A percentile compares a stretch with the other conserved stretches of the same genome.
phyloP scores from a whole-genome alignment of 2,329 filamentous ascomycete genomes.

The Phyllosticta citrichinensis region DNA sequence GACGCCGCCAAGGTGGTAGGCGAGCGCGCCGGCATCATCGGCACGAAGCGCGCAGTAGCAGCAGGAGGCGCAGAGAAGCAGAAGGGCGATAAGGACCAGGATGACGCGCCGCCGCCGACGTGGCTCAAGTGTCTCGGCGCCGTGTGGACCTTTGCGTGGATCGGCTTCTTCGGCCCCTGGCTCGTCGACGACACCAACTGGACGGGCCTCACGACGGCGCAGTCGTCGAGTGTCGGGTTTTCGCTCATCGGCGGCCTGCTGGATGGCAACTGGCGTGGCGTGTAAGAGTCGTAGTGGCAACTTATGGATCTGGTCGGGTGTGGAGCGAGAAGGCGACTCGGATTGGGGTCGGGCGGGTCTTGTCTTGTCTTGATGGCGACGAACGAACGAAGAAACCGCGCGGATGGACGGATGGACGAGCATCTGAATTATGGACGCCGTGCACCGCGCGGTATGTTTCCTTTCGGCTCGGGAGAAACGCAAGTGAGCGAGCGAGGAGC shows the following conservation, averaged over 20 bases:
- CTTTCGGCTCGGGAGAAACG: too few relatives aligned
- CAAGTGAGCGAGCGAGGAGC: too few relatives aligned
- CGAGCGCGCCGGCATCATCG: conserved; percentile 20
- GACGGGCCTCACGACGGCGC: neutral
- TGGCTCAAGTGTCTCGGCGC: neutral
- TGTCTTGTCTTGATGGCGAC: too few relatives aligned
- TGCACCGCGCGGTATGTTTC: too few relatives aligned
- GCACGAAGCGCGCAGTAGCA: too few relatives aligned
- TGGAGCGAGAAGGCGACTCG: neutral
- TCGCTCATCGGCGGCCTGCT: neutral
- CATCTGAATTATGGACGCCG: too few relatives aligned
- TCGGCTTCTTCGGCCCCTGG: neutral
- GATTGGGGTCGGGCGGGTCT: too few relatives aligned
- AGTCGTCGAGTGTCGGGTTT: neutral
- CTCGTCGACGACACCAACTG: neutral
- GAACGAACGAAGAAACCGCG: too few relatives aligned
- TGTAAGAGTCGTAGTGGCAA: neutral
- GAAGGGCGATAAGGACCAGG: neutral
- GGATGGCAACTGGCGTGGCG: neutral
- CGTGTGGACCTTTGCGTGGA: neutral
- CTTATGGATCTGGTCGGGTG: too few relatives aligned
- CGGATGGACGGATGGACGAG: too few relatives aligned
- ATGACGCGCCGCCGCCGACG: neutral
- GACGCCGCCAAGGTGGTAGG: conserved; percentile 59
- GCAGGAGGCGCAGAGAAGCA: neutral